Evolutionary conservation across 179 eudicot species (phyloP).

Genomic region (Patellifolia procumbens): DNA sequence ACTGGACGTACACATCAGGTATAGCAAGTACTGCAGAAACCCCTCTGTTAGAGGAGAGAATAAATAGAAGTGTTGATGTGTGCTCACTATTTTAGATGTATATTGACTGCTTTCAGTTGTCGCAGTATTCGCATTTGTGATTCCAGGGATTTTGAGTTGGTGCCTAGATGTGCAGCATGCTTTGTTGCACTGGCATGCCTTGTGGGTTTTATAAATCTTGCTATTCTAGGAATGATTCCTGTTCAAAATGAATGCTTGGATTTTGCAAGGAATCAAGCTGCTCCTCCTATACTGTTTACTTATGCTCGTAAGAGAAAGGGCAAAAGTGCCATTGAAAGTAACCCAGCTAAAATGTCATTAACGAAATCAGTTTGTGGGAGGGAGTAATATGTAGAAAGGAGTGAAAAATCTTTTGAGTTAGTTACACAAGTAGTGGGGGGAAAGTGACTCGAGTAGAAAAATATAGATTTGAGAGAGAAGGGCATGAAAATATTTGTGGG

Average conservation of each 20-base stretch:
- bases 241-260: background rate
- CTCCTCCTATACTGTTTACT: no score
- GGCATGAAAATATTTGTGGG: no score
- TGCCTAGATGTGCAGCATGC: background rate
- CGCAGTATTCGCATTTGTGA: background rate
- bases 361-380: no score
- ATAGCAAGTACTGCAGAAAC: conserved; percentile 13
- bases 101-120: background rate
- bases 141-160: background rate
- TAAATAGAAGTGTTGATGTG: background rate
- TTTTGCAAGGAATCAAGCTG: no score
- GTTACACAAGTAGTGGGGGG: no score
- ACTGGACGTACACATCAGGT: conserved; percentile 99
- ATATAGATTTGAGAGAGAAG: no score
- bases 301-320: no score
- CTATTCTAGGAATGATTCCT: background rate
- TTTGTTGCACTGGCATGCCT: background rate
- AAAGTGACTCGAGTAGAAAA: no score
- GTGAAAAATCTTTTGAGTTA: no score
- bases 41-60: background rate
- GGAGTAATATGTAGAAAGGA: no score
- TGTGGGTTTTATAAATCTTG: background rate
- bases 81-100: background rate
- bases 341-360: no score
- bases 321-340: no score